Conservation (phyloP, 2,329 filamentous ascomycete species). For the Periconia sp. region DNA sequence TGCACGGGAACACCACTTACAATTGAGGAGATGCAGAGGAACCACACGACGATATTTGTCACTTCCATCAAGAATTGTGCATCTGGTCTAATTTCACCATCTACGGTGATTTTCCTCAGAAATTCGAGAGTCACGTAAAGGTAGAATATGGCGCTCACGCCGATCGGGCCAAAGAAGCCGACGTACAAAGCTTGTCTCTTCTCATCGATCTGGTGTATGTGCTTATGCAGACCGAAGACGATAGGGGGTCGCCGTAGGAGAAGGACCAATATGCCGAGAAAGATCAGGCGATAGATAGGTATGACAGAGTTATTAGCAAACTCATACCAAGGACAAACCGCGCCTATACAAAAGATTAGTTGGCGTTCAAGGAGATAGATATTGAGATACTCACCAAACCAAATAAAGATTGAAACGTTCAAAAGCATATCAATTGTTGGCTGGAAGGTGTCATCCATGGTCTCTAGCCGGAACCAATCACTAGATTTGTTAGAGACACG, state of each 20-base stretch:
- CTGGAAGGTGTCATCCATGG: constrained; percentile 88
- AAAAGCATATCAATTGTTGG: constrained; percentile 94
- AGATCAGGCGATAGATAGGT: constrained; percentile 73
- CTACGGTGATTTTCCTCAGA: constrained; percentile 62
- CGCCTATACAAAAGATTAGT: constrained; percentile 40
- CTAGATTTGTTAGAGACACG: constrained; percentile 38
- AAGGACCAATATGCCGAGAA: constrained; percentile 76
- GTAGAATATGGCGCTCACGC: constrained; percentile 90
- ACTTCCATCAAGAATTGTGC: constrained; percentile 69
- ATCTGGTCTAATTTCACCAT: constrained; percentile 69
- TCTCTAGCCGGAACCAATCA: constrained; percentile 91
- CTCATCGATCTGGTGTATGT: constrained; percentile 80
- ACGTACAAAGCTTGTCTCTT: constrained; percentile 80
- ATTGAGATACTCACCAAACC: constrained; percentile 66
- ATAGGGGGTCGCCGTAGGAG: constrained; percentile 79
- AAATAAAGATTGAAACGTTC: constrained; percentile 87
- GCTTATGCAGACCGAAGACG: constrained; percentile 73
- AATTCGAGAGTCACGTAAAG: constrained; percentile 83
- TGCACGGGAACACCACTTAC: constrained; percentile 56
- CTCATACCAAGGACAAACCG: constrained; percentile 78
- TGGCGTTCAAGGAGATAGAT: not conserved
- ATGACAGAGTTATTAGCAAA: constrained; percentile 74
- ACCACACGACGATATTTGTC: constrained; percentile 81
- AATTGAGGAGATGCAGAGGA: constrained; percentile 81
- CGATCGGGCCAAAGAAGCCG: constrained; percentile 92